Percentiles rank a stretch among this genome's conserved stretches.
Evolutionary conservation across 495 filamentous ascomycete species (phyloP).

Genomic region (Aspergillus leporis): DNA sequence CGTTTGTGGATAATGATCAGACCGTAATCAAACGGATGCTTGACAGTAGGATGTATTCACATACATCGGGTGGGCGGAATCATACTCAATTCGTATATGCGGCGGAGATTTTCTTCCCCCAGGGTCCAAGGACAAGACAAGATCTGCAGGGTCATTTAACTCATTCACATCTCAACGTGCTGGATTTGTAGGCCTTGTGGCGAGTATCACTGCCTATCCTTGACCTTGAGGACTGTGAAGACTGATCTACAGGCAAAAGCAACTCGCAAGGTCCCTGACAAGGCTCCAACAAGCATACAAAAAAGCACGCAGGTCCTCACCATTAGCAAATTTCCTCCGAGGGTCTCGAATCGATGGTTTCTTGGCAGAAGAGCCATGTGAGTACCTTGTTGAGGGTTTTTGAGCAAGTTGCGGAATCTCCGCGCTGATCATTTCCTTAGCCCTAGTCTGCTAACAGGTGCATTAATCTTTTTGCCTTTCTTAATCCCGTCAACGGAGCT

Average conservation of each 20-base stretch:
- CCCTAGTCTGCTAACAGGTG: constrained; percentile 7
- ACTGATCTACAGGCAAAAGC: constrained; percentile 11
- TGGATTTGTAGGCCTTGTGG: background rate
- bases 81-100: background rate
- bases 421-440: constrained; percentile 14
- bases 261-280: constrained; percentile 16
- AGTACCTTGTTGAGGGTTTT: constrained; percentile 40
- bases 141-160: background rate
- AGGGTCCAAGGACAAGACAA: constrained; percentile 1
- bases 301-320: constrained; percentile 13
- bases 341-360: background rate
- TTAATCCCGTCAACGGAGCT: background rate
- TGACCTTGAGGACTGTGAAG: background rate
- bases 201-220: background rate
- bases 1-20: background rate
- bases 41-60: background rate
- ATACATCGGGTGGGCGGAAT: background rate
- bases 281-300: background rate
- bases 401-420: constrained; percentile 30
- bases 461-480: background rate
- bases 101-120: background rate
- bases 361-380: constrained; percentile 5
- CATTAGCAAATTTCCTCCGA: background rate
- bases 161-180: background rate
- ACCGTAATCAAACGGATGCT: background rate